Percentiles rank a stretch among this genome's conserved stretches.
Conservation (phyloP, 2,329 filamentous ascomycete genomes). For the Fusarium fujikuroi region DNA sequence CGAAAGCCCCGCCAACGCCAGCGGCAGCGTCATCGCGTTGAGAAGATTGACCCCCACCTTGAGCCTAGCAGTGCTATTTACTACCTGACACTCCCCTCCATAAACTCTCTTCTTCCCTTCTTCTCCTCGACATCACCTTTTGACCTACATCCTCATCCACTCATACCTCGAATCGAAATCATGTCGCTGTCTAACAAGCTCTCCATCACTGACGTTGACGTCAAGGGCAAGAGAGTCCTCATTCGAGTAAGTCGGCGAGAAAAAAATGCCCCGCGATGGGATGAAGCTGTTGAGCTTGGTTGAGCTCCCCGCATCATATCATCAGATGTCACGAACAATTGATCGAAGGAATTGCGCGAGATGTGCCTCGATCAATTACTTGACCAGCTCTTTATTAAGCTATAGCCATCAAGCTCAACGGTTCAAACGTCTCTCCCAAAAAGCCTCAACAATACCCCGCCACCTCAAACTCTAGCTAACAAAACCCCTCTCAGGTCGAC, state of each 20-base stretch:
- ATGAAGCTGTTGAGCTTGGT: constrained; percentile 20
- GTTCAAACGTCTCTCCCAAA: background rate
- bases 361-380: background rate
- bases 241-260: constrained; percentile 78
- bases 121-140: constrained; percentile 22
- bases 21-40: constrained; percentile 30
- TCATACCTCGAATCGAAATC: constrained; percentile 46
- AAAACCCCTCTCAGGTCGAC: constrained; percentile 75
- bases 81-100: constrained; percentile 24
- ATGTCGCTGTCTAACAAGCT: constrained; percentile 99
- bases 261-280: constrained; percentile 46
- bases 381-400: background rate
- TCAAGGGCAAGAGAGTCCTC: constrained; percentile 98
- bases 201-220: constrained; percentile 92
- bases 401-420: background rate
- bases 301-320: constrained; percentile 19
- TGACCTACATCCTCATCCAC: constrained; percentile 9
- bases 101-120: constrained; percentile 38
- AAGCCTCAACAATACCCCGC: constrained; percentile 22
- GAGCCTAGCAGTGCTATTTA: constrained; percentile 24
- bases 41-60: constrained; percentile 35
- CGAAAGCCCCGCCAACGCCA: constrained; percentile 33
- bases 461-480: constrained; percentile 35
- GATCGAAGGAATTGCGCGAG: background rate
- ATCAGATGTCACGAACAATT: constrained; percentile 1